A percentile compares a stretch with the other conserved stretches of the same genome.
Evolutionary conservation across 164 flowering plant species (phyloP).

Genomic region (Sedum album): DNA sequence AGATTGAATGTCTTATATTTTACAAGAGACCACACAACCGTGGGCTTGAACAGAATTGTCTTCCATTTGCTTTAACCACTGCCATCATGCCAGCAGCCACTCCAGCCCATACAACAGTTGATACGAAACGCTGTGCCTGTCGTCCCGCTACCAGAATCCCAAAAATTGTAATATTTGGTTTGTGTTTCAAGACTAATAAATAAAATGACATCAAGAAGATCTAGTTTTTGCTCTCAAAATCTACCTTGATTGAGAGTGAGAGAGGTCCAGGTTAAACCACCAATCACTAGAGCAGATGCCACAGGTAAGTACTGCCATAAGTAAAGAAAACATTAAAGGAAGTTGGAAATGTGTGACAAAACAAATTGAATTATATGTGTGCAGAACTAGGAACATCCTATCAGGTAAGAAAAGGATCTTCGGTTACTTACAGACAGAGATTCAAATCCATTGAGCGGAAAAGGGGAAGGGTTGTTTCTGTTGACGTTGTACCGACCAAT

Average conservation of each 20-base stretch:
- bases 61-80: constrained; percentile 78
- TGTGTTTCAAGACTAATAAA: no score
- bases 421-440: constrained; percentile 53
- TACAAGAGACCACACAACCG: constrained; percentile 72
- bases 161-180: no score
- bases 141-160: no score
- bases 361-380: not conserved
- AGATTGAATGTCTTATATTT: not conserved
- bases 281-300: constrained; percentile 76
- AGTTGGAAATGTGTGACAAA: not conserved
- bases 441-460: constrained; percentile 69
- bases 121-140: constrained; percentile 33
- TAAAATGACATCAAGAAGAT: no score
- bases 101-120: constrained; percentile 74
- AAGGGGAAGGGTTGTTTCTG: constrained; percentile 58
- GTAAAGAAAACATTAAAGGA: not conserved
- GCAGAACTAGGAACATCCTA: not conserved
- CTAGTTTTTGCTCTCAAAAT: not conserved
- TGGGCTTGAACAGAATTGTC: constrained; percentile 86
- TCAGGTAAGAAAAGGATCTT: not conserved
- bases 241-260: constrained; percentile 78
- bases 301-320: constrained; percentile 72
- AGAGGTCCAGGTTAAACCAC: constrained; percentile 78
- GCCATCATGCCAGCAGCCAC: constrained; percentile 84
- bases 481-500: constrained; percentile 70